phyloP scores from a whole-genome alignment of 2,329 filamentous ascomycete species.

The Exophiala dermatitidis region DNA sequence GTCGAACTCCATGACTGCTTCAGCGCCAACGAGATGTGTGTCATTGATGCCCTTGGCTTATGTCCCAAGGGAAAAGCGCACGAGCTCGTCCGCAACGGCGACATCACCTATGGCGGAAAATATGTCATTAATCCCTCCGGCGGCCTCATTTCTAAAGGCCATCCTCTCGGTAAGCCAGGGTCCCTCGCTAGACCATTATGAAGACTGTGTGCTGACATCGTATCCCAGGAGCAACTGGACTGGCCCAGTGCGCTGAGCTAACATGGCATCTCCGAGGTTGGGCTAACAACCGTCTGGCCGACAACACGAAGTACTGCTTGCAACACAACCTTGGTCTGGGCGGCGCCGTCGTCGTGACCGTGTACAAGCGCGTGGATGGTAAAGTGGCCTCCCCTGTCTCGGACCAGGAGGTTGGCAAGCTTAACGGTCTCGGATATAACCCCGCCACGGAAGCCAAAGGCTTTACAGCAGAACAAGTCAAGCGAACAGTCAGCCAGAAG shows the following conservation, averaged over 20 bases:
- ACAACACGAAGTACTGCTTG: constrained; percentile 63
- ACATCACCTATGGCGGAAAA: constrained; percentile 82
- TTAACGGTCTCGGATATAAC: constrained; percentile 75
- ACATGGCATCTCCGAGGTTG: constrained; percentile 93
- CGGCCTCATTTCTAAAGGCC: constrained; percentile 90
- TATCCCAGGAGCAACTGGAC: constrained; percentile 59
- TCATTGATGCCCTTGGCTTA: constrained; percentile 78
- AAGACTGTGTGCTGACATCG: constrained; percentile 5
- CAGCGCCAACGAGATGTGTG: constrained; percentile 87
- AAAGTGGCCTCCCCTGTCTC: constrained; percentile 54
- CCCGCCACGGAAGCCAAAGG: constrained; percentile 83
- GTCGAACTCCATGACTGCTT: constrained; percentile 97
- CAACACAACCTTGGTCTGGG: constrained; percentile 93
- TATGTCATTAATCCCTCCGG: constrained; percentile 88
- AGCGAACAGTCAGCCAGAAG: constrained; percentile 62
- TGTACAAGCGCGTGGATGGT: constrained; percentile 80
- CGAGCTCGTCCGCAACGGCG: constrained; percentile 76
- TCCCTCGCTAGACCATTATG: background rate
- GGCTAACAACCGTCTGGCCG: constrained; percentile 78
- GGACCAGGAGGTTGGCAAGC: constrained; percentile 57
- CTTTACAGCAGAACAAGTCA: constrained; percentile 70
- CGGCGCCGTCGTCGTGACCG: constrained; percentile 81
- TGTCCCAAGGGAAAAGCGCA: constrained; percentile 75
- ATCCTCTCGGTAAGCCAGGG: constrained; percentile 62
- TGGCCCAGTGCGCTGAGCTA: constrained; percentile 90